phyloP scores from a whole-genome alignment of 768 basidiomycete species.

The Suillus sp. region DNA sequence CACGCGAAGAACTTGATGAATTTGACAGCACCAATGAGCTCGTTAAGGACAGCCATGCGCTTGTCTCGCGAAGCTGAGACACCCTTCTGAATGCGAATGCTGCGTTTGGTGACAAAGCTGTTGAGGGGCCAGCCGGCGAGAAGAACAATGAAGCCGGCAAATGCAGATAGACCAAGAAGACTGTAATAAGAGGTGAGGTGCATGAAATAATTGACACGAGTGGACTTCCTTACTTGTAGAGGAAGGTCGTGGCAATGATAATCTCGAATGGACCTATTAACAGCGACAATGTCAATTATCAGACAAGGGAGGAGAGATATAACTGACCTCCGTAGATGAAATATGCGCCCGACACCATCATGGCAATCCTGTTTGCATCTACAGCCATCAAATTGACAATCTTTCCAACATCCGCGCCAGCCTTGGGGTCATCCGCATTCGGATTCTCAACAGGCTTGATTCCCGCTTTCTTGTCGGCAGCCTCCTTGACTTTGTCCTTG shows the following conservation, averaged over 20 bases:
- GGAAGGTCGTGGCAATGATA: slow-evolving; percentile 66
- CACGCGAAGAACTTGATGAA: slow-evolving; percentile 49
- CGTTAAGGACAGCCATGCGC: slow-evolving; percentile 47
- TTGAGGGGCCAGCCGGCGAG: slow-evolving; percentile 55
- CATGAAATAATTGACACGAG: slow-evolving; percentile 1
- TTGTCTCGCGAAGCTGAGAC: slow-evolving; percentile 40
- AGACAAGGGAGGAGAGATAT: slow-evolving; percentile 1
- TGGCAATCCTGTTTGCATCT: slow-evolving; percentile 65
- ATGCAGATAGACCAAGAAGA: slow-evolving; percentile 68
- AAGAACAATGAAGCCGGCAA: slow-evolving; percentile 59
- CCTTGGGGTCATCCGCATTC: slow-evolving; percentile 52
- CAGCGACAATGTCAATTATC: background rate
- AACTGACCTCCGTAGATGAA: slow-evolving; percentile 65
- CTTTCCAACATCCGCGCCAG: slow-evolving; percentile 86
- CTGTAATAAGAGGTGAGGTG: slow-evolving; percentile 32
- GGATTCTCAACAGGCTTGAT: slow-evolving; percentile 26
- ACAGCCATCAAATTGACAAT: slow-evolving; percentile 89
- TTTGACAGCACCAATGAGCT: slow-evolving; percentile 43
- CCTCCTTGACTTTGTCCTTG: slow-evolving; percentile 41
- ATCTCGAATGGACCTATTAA: slow-evolving; percentile 72
- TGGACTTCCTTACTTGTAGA: slow-evolving; percentile 61
- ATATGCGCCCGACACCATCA: slow-evolving; percentile 57
- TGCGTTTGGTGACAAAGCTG: slow-evolving; percentile 39
- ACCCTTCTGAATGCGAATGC: slow-evolving; percentile 40
- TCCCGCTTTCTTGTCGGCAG: slow-evolving; percentile 26